These are phyloP conservation scores for Penicillium paneum DNA, from an alignment of 2,329 filamentous ascomycete species.

Conservation along the genomic window DNA sequence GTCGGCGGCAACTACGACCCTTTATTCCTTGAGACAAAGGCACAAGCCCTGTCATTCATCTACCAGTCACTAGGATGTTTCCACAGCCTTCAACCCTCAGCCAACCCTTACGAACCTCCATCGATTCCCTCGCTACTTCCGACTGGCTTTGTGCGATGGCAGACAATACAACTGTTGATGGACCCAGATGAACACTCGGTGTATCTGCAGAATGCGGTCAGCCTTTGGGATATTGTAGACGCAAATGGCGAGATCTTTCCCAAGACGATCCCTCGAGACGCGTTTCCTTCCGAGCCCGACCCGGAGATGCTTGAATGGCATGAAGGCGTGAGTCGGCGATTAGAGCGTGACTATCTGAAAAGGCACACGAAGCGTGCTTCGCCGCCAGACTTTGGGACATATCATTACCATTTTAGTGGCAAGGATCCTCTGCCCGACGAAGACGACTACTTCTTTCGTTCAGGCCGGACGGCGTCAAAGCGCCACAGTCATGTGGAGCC, in stretches of 20 bases:
- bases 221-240: slow-evolving; percentile 71
- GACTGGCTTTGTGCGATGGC: slow-evolving; percentile 87
- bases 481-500: slow-evolving; percentile 19
- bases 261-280: slow-evolving; percentile 62
- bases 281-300: slow-evolving; percentile 71
- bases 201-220: slow-evolving; percentile 76
- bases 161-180: slow-evolving; percentile 83
- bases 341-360: slow-evolving; percentile 60
- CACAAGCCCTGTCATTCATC: slow-evolving; percentile 79
- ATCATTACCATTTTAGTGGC: slow-evolving; percentile 31
- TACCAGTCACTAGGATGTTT: slow-evolving; percentile 89
- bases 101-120: slow-evolving; percentile 68
- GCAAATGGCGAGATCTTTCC: slow-evolving; percentile 60
- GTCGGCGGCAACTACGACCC: slow-evolving; percentile 74
- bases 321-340: slow-evolving; percentile 66
- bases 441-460: slow-evolving; percentile 19
- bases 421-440: slow-evolving; percentile 30
- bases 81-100: slow-evolving; percentile 74
- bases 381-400: slow-evolving; percentile 29
- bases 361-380: slow-evolving; percentile 37
- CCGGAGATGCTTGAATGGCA: slow-evolving; percentile 84
- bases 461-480: slow-evolving; percentile 15
- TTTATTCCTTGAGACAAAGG: slow-evolving; percentile 73
- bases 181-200: slow-evolving; percentile 83
- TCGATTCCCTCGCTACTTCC: slow-evolving; percentile 77